Evolutionary conservation across 345 rosid genomes (phyloP), one percentile per base, ranked within the genome.

Genomic region (Bruguiera sexangula): DNA sequence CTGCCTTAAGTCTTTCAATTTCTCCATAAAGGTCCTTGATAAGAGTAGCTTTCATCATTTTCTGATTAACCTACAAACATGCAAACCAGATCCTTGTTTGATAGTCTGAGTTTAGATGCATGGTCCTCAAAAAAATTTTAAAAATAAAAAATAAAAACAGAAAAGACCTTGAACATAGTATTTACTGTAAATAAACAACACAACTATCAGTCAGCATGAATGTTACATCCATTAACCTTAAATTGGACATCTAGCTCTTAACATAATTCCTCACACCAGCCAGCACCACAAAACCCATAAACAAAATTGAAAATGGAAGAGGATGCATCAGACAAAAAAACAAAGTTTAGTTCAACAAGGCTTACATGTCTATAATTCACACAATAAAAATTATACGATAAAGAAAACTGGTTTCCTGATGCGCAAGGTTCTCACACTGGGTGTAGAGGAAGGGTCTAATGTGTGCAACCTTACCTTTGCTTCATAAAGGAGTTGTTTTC

Each of bases 1-100:
- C 99, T 57, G 93, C 89, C 84, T 96, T 96, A 48, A 96, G 97
- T 54, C 98, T 88, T 63, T 96, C 99, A 58, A 96, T 96, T 83
- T 96, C 99, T 73, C 99, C 98, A 71, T 96, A 92, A n/a, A 96
- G 97, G 71, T 96, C 99, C 80, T 96, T 96, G 76, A 96, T 92
- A 62, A 96, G 90, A 78, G 99, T 96, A 62, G 99, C 79, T 78
- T 96, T 96, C 99, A 96, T 96, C 99, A 96, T 89, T 81, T 96
- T 96, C 83, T 96, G 99, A 78, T 96, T 96, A 34, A 96, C 89
- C 99, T 96, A 74, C 69, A 67, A 50, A 68, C 32, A 60, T 18
- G 9, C 32, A 37, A 3, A 18, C 13, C 22, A 37, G 3, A 46
- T 20, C 2, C 31, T 60, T 43, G 19, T 43, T 43, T 13, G 18